phyloP scores from a whole-genome alignment of 306 rosid genomes.

The barrel medic (Medicago truncatula) region MtrunA17r5.0-ANR NC_053044.1:42274001-42274500 shows the following conservation, averaged over 20 bases:
- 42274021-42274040: conserved; percentile 79
- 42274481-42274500: too few species aligned
- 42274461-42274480: too few species aligned
- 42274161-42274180: conserved; percentile 65
- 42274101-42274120: conserved; percentile 61
- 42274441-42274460: neutral
- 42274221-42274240: conserved; percentile 96
- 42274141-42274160: conserved; percentile 90
- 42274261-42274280: conserved; percentile 95
- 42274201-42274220: conserved; percentile 76
- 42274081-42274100: conserved; percentile 54
- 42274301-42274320: conserved; percentile 46
- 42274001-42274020: conserved; percentile 74
- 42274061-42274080: conserved; percentile 68
- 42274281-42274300: conserved; percentile 74
- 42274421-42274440: neutral
- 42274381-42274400: conserved; percentile 86
- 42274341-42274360: conserved; percentile 50
- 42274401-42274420: conserved; percentile 40
- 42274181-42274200: conserved; percentile 92
- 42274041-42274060: conserved; percentile 71
- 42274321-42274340: neutral
- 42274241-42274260: conserved; percentile 85
- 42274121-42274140: conserved; percentile 69
- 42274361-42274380: conserved; percentile 57